Evolutionary conservation across 2,329 filamentous ascomycete species (phyloP), one percentile per base, ranked within the genome.

Genomic region (Aureobasidium vineae): DNA sequence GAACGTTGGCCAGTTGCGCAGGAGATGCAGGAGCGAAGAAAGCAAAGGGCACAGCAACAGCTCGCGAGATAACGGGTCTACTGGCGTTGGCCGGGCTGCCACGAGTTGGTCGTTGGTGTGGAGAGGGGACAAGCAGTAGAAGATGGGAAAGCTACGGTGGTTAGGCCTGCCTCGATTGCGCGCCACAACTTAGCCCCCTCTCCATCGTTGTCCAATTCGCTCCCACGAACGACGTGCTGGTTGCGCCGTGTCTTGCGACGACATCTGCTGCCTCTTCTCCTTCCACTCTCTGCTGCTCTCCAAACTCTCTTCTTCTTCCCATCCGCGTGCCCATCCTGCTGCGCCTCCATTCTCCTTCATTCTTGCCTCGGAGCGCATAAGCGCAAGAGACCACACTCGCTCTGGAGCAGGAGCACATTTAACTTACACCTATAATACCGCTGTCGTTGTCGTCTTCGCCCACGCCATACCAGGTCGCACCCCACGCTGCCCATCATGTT

Each of bases 401-500:
- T 63, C 59, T 52, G 59, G 45, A 63, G 59, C 45, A 63, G 45
- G 36, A 31, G 33, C 43, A 41, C 45, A 38, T 43, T 63, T 10
- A 26, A n/a, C 5, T 8, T 52, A 45, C 41, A 36, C 23, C 23
- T 41, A 50, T 52, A 63, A 40, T 47, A 60, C 31, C 33, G n/a
- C 43, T 26, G 15, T 63, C 45, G 59, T 21, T 38, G 33, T 61
- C 59, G 19, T 19, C 26, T 38, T 16, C 54, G 40, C 38, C 23
- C 21, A 26, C 36, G 36, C 38, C 38, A 23, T 23, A 52, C 28
- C 7, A 61, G 26, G 13, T 19, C 41, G 43, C 41, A 15, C 23
- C 47, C 21, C 26, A n/a, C 40, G 49, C 49, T 36, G 45, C 38
- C 69, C 81, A 87, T 80, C 81, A 91, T 96, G 87, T 83, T 98